A percentile compares a stretch with the other conserved stretches of the same genome.
Conservation (phyloP, 805 yeast genomes). For the Pichia manshurica region DNA sequence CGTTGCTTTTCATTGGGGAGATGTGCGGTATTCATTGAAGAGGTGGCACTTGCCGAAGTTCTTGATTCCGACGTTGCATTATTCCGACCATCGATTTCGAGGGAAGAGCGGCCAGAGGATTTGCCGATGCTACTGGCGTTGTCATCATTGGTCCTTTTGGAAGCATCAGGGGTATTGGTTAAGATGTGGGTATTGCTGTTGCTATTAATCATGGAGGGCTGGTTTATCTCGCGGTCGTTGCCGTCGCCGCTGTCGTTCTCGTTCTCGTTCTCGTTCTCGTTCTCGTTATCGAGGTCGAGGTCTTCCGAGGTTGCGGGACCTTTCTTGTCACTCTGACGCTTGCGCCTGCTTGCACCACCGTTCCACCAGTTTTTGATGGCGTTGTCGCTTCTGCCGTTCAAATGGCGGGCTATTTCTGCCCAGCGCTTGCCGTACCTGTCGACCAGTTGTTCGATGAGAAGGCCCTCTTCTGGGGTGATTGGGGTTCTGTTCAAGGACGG, state of each 20-base stretch:
- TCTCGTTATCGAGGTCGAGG: neutral
- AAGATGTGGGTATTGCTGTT: neutral
- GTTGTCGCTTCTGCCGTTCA: slow-evolving; percentile 84
- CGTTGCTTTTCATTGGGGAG: slow-evolving; percentile 12
- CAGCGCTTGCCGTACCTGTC: slow-evolving; percentile 78
- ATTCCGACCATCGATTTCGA: too few relatives aligned
- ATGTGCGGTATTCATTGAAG: neutral
- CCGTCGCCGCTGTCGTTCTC: neutral
- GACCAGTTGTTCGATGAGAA: slow-evolving; percentile 72
- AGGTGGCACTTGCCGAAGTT: neutral
- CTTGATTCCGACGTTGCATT: neutral
- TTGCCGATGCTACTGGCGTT: neutral
- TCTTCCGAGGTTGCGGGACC: neutral
- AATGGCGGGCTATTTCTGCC: slow-evolving; percentile 89
- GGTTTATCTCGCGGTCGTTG: too few relatives aligned
- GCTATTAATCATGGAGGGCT: neutral
- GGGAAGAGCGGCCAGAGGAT: neutral
- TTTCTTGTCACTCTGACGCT: slow-evolving; percentile 35
- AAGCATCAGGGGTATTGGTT: neutral
- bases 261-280: neutral
- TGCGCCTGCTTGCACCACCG: slow-evolving; percentile 82
- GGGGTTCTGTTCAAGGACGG: slow-evolving; percentile 79
- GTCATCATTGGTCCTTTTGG: neutral
- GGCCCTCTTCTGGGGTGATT: slow-evolving; percentile 79
- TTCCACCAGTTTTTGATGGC: slow-evolving; percentile 97